Conservation (phyloP, 257 asterid genomes). For the Perilla frutescens region DNA sequence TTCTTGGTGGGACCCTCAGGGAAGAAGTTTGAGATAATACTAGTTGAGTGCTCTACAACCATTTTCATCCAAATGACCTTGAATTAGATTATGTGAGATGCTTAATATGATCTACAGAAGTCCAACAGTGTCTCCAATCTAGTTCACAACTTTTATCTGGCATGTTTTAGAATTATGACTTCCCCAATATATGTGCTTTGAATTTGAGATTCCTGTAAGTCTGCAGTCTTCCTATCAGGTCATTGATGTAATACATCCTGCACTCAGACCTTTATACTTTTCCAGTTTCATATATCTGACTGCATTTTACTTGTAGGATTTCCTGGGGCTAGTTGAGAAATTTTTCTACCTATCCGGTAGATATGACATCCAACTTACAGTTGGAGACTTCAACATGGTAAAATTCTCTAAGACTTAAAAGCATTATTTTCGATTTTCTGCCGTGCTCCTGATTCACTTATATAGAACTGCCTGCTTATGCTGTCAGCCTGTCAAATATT, state of each 20-base stretch:
- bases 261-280: slow-evolving; percentile 7
- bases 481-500: slow-evolving; percentile 10
- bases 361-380: slow-evolving; percentile 84
- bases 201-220: slow-evolving; percentile 15
- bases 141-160: slow-evolving; percentile 11
- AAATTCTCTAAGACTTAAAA: slow-evolving; percentile 30
- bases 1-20: slow-evolving; percentile 79
- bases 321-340: slow-evolving; percentile 94
- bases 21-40: slow-evolving; percentile 67
- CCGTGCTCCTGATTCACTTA: slow-evolving; percentile 1
- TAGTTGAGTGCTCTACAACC: slow-evolving; percentile 63
- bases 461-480: slow-evolving; percentile 4
- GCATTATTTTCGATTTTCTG: slow-evolving; percentile 21
- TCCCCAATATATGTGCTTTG: slow-evolving; percentile 2
- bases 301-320: slow-evolving; percentile 68
- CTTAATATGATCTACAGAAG: slow-evolving; percentile 25
- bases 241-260: slow-evolving; percentile 3
- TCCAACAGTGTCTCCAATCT: slow-evolving; percentile 1
- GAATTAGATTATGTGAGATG: slow-evolving; percentile 8
- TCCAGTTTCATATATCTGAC: slow-evolving; percentile 29
- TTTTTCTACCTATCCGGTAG: slow-evolving; percentile 85
- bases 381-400: slow-evolving; percentile 96
- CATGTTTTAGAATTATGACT: slow-evolving; percentile 8
- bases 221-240: not conserved
- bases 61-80: not conserved